A percentile compares a stretch with the other conserved stretches of the same genome.
Conservation (phyloP, 148 eudicot species). For the Rhododendron vialii region DNA sequence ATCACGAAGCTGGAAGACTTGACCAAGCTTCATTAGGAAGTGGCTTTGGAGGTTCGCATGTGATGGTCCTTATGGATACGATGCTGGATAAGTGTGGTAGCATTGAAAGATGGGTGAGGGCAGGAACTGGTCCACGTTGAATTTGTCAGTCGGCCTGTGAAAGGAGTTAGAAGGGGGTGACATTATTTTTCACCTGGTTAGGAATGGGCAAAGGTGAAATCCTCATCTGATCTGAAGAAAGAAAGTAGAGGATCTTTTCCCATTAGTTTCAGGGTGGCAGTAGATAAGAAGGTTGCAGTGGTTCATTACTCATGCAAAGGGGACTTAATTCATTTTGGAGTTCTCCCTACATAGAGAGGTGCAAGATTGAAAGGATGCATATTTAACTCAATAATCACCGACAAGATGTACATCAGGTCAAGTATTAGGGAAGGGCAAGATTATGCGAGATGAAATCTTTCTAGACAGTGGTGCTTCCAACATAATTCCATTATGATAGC, state of each 20-base stretch:
- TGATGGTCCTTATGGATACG: not conserved
- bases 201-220: not conserved
- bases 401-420: not conserved
- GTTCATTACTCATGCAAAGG: not conserved
- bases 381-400: not conserved
- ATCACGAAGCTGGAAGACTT: not conserved
- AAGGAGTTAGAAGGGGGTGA: not conserved
- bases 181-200: not conserved
- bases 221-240: not conserved
- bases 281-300: not conserved
- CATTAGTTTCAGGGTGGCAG: not conserved
- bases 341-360: not conserved
- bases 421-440: not conserved
- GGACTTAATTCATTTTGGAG: not conserved
- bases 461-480: not conserved
- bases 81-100: not conserved
- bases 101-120: not conserved
- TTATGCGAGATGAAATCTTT: not conserved
- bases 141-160: not conserved
- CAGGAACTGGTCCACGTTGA: not conserved
- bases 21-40: not conserved
- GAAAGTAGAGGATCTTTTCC: not conserved
- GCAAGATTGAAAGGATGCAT: not conserved
- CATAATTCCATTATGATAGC: not conserved
- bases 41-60: not conserved